These are phyloP conservation scores for Sporisorium iseilematis-ciliati DNA, from an alignment of 1,284 basidiomycete genomes.

Conservation along the genomic window DNA sequence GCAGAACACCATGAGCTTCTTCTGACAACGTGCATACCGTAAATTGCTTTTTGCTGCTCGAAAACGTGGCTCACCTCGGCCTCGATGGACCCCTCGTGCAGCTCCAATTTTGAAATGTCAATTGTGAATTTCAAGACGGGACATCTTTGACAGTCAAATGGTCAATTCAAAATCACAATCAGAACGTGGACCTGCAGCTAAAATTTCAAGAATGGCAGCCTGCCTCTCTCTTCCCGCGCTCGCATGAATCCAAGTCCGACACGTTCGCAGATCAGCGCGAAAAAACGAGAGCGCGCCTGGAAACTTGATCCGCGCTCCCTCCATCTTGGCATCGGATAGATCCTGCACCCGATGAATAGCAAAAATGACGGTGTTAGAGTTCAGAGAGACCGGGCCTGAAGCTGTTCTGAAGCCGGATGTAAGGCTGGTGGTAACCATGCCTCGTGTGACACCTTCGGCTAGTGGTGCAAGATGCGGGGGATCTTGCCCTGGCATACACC, in stretches of 20 bases:
- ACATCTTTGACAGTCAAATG: background rate
- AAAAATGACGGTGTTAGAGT: background rate
- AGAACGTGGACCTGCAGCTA: conserved; percentile 42
- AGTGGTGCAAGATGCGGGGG: too few species aligned
- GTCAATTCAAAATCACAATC: conserved; percentile 1
- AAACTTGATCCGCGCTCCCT: background rate
- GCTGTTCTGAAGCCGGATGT: background rate
- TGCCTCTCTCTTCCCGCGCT: background rate
- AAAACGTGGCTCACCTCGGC: conserved; percentile 9
- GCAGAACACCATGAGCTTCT: background rate
- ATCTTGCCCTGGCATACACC: too few species aligned
- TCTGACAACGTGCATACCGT: background rate
- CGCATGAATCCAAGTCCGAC: conserved; percentile 1
- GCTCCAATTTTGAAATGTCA: conserved; percentile 1
- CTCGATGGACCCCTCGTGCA: conserved; percentile 23
- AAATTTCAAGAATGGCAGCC: conserved; percentile 3
- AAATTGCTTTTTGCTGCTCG: background rate
- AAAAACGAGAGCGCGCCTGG: too few species aligned
- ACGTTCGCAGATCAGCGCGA: background rate
- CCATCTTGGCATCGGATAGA: background rate
- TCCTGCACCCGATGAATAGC: background rate
- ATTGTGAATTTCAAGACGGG: background rate
- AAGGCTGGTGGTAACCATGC: background rate
- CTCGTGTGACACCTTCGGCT: background rate
- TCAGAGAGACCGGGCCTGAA: background rate